A percentile compares a stretch with the other conserved stretches of the same genome.
phyloP scores from a whole-genome alignment of 2,329 filamentous ascomycete genomes.

The Chalaropsis ovoidea region DNA sequence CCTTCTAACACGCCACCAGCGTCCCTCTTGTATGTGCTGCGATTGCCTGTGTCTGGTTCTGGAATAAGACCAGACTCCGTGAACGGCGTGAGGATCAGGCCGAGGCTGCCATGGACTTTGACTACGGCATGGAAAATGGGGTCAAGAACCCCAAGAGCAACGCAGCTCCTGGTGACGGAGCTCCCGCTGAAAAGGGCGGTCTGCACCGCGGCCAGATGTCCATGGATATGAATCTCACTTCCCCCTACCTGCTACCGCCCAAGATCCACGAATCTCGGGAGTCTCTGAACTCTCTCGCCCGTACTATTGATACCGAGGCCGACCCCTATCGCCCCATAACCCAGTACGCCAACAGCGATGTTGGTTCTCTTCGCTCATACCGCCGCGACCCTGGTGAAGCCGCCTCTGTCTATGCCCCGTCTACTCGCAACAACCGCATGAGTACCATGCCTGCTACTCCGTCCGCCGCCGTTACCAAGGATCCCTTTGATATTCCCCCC shows the following conservation, averaged over 20 bases:
- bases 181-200: conserved; percentile 41
- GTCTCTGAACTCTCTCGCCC: conserved; percentile 75
- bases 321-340: conserved; percentile 69
- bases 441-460: conserved; percentile 40
- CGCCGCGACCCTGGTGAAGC: conserved; percentile 33
- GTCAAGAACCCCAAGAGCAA: conserved; percentile 32
- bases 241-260: conserved; percentile 88
- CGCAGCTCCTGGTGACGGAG: conserved; percentile 26
- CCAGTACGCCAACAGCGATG: conserved; percentile 48
- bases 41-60: conserved; percentile 61
- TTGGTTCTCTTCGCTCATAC: conserved; percentile 46
- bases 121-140: conserved; percentile 68
- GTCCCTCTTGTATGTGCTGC: conserved; percentile 63
- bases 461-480: conserved; percentile 19
- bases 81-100: conserved; percentile 66
- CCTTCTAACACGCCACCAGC: conserved; percentile 37
- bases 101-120: conserved; percentile 81
- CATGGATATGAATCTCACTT: conserved; percentile 65
- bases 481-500: conserved; percentile 23
- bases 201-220: conserved; percentile 48
- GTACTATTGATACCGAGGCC: conserved; percentile 61
- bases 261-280: conserved; percentile 68
- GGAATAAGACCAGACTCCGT: conserved; percentile 65
- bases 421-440: conserved; percentile 32
- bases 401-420: conserved; percentile 40